A percentile compares a stretch with the other conserved stretches of the same genome.
These are phyloP conservation scores for Pugionium cornutum DNA, from an alignment of 345 rosid species.

Conservation along the genomic window DNA sequence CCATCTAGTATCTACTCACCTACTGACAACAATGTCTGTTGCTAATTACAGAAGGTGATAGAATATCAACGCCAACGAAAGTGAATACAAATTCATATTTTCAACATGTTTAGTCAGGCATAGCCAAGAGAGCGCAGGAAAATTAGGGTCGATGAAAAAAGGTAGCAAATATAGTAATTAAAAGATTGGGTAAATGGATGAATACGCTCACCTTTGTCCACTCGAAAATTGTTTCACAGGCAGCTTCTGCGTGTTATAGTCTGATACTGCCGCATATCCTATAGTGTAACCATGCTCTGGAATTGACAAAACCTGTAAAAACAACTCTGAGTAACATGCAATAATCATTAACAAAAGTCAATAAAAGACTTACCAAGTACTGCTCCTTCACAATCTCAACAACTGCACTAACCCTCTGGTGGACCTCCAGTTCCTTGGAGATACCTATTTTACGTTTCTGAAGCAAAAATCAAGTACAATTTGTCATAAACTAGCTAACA, in stretches of 20 bases:
- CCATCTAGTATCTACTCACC: slow-evolving; percentile 10
- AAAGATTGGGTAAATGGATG: slow-evolving; percentile 13
- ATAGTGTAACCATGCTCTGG: slow-evolving; percentile 70
- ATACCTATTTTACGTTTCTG: slow-evolving; percentile 79
- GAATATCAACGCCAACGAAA: slow-evolving; percentile 13
- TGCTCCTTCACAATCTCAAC: slow-evolving; percentile 97
- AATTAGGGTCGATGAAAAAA: slow-evolving; percentile 8
- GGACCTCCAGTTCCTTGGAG: slow-evolving; percentile 64
- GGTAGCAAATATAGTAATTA: slow-evolving; percentile 19
- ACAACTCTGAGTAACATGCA: slow-evolving; percentile 34
- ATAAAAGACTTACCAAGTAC: slow-evolving; percentile 68
- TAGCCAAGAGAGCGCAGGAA: slow-evolving; percentile 8
- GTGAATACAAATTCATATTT: slow-evolving; percentile 16
- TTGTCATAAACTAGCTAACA: slow-evolving; percentile 17
- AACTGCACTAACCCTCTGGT: slow-evolving; percentile 68
- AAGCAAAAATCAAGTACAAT: slow-evolving; percentile 26
- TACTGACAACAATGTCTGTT: slow-evolving; percentile 15
- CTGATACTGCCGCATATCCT: slow-evolving; percentile 80
- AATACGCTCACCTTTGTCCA: slow-evolving; percentile 70
- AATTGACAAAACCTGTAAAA: slow-evolving; percentile 78
- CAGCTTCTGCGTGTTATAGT: slow-evolving; percentile 83
- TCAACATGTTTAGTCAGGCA: slow-evolving; percentile 6
- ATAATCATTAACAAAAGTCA: slow-evolving; percentile 20
- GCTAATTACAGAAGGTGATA: slow-evolving; percentile 12
- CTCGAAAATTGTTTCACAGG: slow-evolving; percentile 58